phyloP scores from a whole-genome alignment of 768 basidiomycete species.

The Auricularia cornea region DNA sequence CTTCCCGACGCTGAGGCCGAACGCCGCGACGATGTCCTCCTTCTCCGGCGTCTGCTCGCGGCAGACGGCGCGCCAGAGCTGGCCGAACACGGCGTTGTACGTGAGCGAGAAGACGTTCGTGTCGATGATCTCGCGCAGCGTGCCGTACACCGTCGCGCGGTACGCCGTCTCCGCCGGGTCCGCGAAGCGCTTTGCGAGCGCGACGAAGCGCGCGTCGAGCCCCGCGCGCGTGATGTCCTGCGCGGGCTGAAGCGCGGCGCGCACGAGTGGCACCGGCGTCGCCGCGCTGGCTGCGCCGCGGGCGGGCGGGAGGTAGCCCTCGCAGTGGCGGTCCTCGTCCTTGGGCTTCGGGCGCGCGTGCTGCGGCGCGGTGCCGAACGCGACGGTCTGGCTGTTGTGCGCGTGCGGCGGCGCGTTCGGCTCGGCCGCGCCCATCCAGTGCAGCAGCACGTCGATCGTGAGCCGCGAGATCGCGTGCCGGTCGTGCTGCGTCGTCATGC shows the following conservation, averaged over 20 bases:
- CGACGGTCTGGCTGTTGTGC: slow-evolving; percentile 6
- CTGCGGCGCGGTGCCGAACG: slow-evolving; percentile 13
- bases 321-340: slow-evolving; percentile 12
- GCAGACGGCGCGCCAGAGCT: slow-evolving; percentile 25
- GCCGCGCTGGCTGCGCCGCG: neutral
- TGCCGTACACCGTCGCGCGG: slow-evolving; percentile 15
- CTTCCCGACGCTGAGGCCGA: slow-evolving; percentile 17
- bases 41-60: slow-evolving; percentile 13
- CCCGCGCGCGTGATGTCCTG: neutral
- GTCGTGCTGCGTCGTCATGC: slow-evolving; percentile 12
- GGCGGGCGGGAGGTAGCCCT: slow-evolving; percentile 17
- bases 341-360: slow-evolving; percentile 7
- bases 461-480: slow-evolving; percentile 16
- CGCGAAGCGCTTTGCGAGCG: slow-evolving; percentile 16
- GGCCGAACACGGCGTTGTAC: slow-evolving; percentile 22
- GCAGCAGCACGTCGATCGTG: slow-evolving; percentile 18
- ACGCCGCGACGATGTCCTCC: slow-evolving; percentile 14
- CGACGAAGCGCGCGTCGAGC: slow-evolving; percentile 6
- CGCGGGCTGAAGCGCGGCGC: neutral
- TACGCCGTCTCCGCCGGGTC: slow-evolving; percentile 13
- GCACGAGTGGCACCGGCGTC: neutral
- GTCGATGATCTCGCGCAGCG: slow-evolving; percentile 18
- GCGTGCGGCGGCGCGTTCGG: neutral
- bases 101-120: slow-evolving; percentile 20
- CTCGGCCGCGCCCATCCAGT: slow-evolving; percentile 17